Evolutionary conservation across 176 grass and related monocot species (phyloP).

Genomic region (Zoysia japonica): DNA sequence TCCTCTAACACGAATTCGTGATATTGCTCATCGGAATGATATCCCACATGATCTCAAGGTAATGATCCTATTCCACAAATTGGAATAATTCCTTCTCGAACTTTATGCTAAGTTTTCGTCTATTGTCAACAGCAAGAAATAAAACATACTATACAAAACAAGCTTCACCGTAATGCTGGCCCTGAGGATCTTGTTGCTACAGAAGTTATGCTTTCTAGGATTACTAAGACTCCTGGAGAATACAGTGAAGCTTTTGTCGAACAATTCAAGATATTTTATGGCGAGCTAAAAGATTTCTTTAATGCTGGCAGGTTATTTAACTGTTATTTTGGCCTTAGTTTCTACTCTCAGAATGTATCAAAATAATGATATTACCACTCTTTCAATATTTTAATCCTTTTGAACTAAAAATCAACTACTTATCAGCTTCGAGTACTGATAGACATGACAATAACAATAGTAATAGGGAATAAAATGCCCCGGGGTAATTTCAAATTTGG

Average conservation of each 20-base stretch:
- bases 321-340: slow-evolving; percentile 24
- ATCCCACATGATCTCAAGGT: slow-evolving; percentile 98
- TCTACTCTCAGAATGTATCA: slow-evolving; percentile 14
- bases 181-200: slow-evolving; percentile 99
- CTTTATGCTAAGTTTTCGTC: slow-evolving; percentile 34
- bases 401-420: background rate
- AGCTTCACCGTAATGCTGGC: slow-evolving; percentile 95
- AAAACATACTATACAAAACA: slow-evolving; percentile 99
- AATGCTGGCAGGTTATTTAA: slow-evolving; percentile 90
- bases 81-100: slow-evolving; percentile 9
- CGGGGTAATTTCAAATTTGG: too few relatives aligned
- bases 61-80: slow-evolving; percentile 25
- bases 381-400: background rate
- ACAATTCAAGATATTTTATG: slow-evolving; percentile 93
- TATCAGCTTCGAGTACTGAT: background rate
- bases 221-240: slow-evolving; percentile 74
- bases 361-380: slow-evolving; percentile 17
- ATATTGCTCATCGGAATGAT: slow-evolving; percentile 93
- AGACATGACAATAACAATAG: background rate
- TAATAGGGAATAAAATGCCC: background rate
- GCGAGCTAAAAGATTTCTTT: slow-evolving; percentile 93
- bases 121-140: slow-evolving; percentile 89
- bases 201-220: slow-evolving; percentile 90
- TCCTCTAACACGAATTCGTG: slow-evolving; percentile 95
- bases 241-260: slow-evolving; percentile 78